phyloP scores from a whole-genome alignment of 176 grass and related monocot genomes.

The Cenchrus americanus region DNA sequence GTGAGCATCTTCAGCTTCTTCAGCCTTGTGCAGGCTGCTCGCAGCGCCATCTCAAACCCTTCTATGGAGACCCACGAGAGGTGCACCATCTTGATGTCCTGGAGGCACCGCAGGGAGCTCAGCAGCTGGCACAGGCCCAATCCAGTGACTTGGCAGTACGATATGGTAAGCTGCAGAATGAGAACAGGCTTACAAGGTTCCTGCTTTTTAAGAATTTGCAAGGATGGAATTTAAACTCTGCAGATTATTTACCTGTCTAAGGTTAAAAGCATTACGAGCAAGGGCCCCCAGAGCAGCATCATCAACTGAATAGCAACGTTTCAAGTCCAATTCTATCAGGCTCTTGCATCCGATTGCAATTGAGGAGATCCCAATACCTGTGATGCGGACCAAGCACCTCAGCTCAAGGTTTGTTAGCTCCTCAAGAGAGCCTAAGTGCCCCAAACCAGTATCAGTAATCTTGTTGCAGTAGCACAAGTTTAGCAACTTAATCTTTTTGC shows the following conservation, averaged over 20 bases:
- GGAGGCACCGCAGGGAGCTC: conserved; percentile 80
- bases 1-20: conserved; percentile 96
- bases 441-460: conserved; percentile 80
- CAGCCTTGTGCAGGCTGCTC: conserved; percentile 70
- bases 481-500: conserved; percentile 78
- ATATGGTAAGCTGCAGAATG: conserved; percentile 89
- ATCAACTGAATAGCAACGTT: conserved; percentile 82
- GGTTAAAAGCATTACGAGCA: conserved; percentile 74
- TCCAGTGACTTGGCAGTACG: conserved; percentile 86
- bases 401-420: conserved; percentile 83
- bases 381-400: conserved; percentile 72
- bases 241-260: conserved; percentile 74
- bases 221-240: conserved; percentile 3
- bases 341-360: conserved; percentile 73
- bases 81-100: conserved; percentile 96
- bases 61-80: conserved; percentile 74
- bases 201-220: background rate
- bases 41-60: conserved; percentile 77
- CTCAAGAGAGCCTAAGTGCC: conserved; percentile 69
- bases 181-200: conserved; percentile 21
- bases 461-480: conserved; percentile 94
- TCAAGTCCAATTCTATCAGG: conserved; percentile 82
- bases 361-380: conserved; percentile 64
- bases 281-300: conserved; percentile 84
- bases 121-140: conserved; percentile 78